These are phyloP conservation scores for Neurospora sp. DNA, from an alignment of 495 filamentous ascomycete genomes.

Conservation along the genomic window DNA sequence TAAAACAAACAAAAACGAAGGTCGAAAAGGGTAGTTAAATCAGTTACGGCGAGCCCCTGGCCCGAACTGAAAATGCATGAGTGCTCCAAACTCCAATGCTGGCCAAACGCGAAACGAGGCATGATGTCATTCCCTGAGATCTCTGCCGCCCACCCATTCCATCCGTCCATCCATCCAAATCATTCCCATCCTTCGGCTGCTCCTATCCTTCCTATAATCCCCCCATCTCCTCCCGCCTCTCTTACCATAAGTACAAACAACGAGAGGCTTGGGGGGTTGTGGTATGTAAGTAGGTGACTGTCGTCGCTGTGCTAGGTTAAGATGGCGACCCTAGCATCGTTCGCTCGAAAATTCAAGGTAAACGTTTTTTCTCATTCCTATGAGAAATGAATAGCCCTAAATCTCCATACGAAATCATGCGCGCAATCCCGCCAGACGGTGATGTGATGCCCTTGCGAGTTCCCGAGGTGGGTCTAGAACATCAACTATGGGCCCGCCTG, in stretches of 20 bases:
- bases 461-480: background rate
- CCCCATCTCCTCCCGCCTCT: background rate
- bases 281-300: background rate
- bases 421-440: slow-evolving; percentile 13
- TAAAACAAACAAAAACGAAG: slow-evolving; percentile 1
- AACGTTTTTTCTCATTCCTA: background rate
- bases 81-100: slow-evolving; percentile 21
- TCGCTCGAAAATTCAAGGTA: background rate
- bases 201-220: background rate
- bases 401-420: background rate
- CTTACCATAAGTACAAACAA: background rate
- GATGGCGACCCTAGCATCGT: background rate
- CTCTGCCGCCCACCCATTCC: background rate
- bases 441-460: slow-evolving; percentile 1
- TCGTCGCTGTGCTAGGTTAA: background rate
- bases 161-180: background rate
- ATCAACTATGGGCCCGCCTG: slow-evolving; percentile 6
- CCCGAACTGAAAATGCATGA: slow-evolving; percentile 3
- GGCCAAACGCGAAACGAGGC: slow-evolving; percentile 8
- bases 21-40: slow-evolving; percentile 1
- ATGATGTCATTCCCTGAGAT: slow-evolving; percentile 1
- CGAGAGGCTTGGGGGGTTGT: background rate
- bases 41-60: background rate
- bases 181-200: background rate
- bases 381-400: background rate